Evolutionary conservation across 176 grass and related monocot species (phyloP).

Genomic region (Cenchrus purpureus): DNA sequence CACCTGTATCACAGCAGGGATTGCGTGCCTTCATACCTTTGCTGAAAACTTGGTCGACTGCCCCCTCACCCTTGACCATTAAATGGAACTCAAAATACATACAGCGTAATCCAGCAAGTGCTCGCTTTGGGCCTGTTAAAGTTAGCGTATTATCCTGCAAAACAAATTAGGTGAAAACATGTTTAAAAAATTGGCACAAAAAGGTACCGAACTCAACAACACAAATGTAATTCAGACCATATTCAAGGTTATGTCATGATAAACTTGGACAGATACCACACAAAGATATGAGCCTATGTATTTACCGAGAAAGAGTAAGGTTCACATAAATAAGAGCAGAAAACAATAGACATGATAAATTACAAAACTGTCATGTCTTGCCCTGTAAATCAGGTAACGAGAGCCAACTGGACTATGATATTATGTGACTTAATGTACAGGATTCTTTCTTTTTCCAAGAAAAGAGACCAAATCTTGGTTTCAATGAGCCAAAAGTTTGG

Average conservation of each 20-base stretch:
- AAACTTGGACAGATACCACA: background rate
- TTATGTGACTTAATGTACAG: too few relatives aligned
- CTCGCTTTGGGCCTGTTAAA: background rate
- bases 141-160: background rate
- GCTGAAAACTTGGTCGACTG: background rate
- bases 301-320: too few relatives aligned
- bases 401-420: too few relatives aligned
- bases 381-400: too few relatives aligned
- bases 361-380: too few relatives aligned
- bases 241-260: background rate
- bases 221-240: background rate
- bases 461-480: too few relatives aligned
- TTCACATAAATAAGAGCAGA: too few relatives aligned
- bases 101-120: background rate
- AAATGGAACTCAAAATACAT: background rate
- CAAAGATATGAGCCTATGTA: background rate
- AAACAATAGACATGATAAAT: too few relatives aligned
- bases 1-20: too few relatives aligned
- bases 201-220: background rate
- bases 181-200: background rate
- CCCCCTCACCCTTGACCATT: background rate
- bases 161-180: background rate
- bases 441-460: too few relatives aligned
- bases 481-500: too few relatives aligned
- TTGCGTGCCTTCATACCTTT: background rate